Evolutionary conservation across 768 basidiomycete species (phyloP).

Genomic region (Tephrocybe sp.): DNA sequence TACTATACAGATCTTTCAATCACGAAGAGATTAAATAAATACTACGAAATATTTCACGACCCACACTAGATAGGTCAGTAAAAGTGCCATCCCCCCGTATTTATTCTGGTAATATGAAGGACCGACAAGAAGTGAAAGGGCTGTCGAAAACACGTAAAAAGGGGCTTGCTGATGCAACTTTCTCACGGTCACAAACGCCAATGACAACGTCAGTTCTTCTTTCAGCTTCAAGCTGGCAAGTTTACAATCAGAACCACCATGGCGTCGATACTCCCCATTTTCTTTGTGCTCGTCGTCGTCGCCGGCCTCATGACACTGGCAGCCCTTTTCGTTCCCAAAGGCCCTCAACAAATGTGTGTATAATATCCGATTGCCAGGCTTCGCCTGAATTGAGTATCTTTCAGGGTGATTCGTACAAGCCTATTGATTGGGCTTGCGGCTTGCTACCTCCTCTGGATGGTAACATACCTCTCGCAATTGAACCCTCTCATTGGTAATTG

Average conservation of each 20-base stretch:
- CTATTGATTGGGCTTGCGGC: constrained; percentile 75
- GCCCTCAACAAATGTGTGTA: constrained; percentile 86
- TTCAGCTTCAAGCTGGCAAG: too few relatives aligned
- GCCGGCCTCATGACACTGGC: constrained; percentile 61
- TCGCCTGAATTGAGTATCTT: constrained; percentile 1
- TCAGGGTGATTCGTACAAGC: constrained; percentile 80
- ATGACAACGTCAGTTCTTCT: too few relatives aligned
- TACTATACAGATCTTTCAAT: too few relatives aligned
- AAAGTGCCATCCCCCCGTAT: too few relatives aligned
- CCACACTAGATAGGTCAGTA: too few relatives aligned
- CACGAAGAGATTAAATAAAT: too few relatives aligned
- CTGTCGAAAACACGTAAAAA: too few relatives aligned
- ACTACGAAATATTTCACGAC: too few relatives aligned
- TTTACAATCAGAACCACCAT: constrained; percentile 38
- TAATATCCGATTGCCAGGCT: background rate
- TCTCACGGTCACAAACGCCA: constrained; percentile 7
- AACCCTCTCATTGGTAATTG: constrained; percentile 85
- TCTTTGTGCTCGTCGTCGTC: constrained; percentile 66
- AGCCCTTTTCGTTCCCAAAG: constrained; percentile 79
- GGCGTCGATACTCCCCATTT: constrained; percentile 69
- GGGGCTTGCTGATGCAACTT: background rate
- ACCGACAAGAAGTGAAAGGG: too few relatives aligned
- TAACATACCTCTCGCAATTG: constrained; percentile 94
- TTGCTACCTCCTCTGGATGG: constrained; percentile 96
- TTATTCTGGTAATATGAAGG: too few relatives aligned